Base-by-base conservation (phyloP, 768 basidiomycete genomes). In the Lactifluus rugatus region DNA sequence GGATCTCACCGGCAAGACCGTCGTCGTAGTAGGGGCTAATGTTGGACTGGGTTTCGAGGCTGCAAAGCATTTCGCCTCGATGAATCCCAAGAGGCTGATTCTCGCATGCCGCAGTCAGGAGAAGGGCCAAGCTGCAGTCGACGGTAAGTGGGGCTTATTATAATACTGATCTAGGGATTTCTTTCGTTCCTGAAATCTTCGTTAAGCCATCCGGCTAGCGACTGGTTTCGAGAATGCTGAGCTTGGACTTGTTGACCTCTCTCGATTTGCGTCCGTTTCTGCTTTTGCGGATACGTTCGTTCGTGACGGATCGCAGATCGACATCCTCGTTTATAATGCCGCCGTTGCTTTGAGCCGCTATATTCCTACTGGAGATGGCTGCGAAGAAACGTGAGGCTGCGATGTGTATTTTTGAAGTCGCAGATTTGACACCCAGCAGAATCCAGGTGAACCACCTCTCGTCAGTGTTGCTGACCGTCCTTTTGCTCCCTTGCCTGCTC, bases 361-460 rank as follows among this genome's bases (percentile, higher is more conserved):
- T 47, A 67, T 70, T n/a, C 11, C 37, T 39, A 70, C 71, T 3
- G 32, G 26, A 1, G 71, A 72, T 31, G 68, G 66, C 2, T 72
- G 66, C 65, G 71, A 71, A 54, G 48, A 45, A 47, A 52, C 25
- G 71, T 70, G 53, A 44, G 70, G 61, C 21, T 25, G 17, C 19
- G 2, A 8, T 8, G 2, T 25, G 6, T 28, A 7, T 42, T 41
- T 11, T 42, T 41, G 39, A 42, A 17, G 2, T 19, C 6, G 37
- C 21, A 0, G 11, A 17, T 19, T 17, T 28, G 36, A 54, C 28
- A 28, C 8, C 5, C 23, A 11, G 26, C 26, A 82, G 80, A 10
- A 54, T 80, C 0, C 79, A 81, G 59, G 73, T 78, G 41, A 81
- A 81, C 63, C 60, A 57, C 50, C 28, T 28, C 28, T 28, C 28